Evolutionary conservation across 2,329 filamentous ascomycete species (phyloP).

Genomic region (Fusarium citri): DNA sequence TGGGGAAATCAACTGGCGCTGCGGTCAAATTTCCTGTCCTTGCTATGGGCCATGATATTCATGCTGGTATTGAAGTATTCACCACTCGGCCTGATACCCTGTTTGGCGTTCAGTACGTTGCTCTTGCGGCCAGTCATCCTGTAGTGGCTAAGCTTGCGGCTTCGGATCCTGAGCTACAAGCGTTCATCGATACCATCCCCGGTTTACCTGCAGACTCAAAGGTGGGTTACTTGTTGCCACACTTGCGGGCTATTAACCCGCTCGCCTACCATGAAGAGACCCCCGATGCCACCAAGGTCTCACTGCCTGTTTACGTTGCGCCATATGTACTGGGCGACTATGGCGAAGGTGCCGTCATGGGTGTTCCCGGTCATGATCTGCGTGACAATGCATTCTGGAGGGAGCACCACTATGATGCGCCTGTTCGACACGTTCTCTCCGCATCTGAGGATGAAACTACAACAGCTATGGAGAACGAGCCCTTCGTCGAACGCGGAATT

Average conservation of each 20-base stretch:
- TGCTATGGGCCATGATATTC: slow-evolving; percentile 54
- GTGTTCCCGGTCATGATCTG: slow-evolving; percentile 85
- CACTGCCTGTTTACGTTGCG: slow-evolving; percentile 81
- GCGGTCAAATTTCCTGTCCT: slow-evolving; percentile 76
- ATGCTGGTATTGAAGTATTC: slow-evolving; percentile 74
- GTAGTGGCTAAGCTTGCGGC: slow-evolving; percentile 72
- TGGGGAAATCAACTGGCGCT: slow-evolving; percentile 81
- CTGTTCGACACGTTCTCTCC: slow-evolving; percentile 72
- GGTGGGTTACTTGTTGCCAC: slow-evolving; percentile 74
- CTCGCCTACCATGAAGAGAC: slow-evolving; percentile 66
- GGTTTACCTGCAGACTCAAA: slow-evolving; percentile 67
- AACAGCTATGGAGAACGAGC: slow-evolving; percentile 58
- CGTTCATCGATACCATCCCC: slow-evolving; percentile 74
- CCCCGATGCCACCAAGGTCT: slow-evolving; percentile 63
- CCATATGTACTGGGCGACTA: slow-evolving; percentile 89
- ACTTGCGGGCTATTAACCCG: slow-evolving; percentile 73
- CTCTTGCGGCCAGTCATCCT: slow-evolving; percentile 79
- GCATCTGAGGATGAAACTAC: slow-evolving; percentile 62
- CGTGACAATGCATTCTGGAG: slow-evolving; percentile 86
- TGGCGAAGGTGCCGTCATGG: slow-evolving; percentile 90
- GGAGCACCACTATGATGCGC: slow-evolving; percentile 70
- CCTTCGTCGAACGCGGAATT: slow-evolving; percentile 73
- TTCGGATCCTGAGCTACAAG: slow-evolving; percentile 69
- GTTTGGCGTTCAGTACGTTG: slow-evolving; percentile 88
- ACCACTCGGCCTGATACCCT: slow-evolving; percentile 89